Percentiles rank a stretch among this genome's conserved stretches.
These are phyloP conservation scores for Nannizziopsis arthrosporioides DNA, from an alignment of 2,329 filamentous ascomycete species.

Conservation along the genomic window DNA sequence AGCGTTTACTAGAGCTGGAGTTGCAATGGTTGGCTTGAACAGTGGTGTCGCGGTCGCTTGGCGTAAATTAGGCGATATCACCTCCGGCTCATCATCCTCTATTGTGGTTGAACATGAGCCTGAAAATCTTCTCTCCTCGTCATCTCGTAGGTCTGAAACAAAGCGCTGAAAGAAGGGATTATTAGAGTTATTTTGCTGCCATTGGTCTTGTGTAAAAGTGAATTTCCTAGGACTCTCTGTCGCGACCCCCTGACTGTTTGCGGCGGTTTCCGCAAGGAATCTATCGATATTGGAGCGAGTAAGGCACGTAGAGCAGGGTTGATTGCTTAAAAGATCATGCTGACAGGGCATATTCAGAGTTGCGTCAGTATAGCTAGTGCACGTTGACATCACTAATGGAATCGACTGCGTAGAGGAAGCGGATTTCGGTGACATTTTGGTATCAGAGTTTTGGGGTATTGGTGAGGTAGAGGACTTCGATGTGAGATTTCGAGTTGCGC, in stretches of 20 bases:
- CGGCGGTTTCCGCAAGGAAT: constrained; percentile 6
- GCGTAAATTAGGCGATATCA: constrained; percentile 22
- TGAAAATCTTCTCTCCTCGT: constrained; percentile 12
- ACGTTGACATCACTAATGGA: constrained; percentile 15
- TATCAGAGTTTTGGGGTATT: background rate
- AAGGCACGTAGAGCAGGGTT: constrained; percentile 7
- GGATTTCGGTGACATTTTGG: constrained; percentile 13
- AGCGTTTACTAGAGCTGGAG: constrained; percentile 8
- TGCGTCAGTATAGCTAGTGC: background rate
- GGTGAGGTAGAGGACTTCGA: background rate
- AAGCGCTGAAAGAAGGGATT: constrained; percentile 19
- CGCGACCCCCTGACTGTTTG: constrained; percentile 33
- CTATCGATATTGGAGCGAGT: constrained; percentile 18
- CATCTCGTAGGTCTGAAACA: constrained; percentile 15
- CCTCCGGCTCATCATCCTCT: constrained; percentile 22
- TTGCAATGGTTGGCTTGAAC: constrained; percentile 15
- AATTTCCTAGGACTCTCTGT: constrained; percentile 31
- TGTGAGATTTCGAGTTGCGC: constrained; percentile 1
- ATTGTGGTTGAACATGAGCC: constrained; percentile 20
- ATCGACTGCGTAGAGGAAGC: constrained; percentile 15
- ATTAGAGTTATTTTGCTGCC: constrained; percentile 7
- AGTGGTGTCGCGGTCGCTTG: constrained; percentile 22
- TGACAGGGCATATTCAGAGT: constrained; percentile 1
- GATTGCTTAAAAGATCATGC: constrained; percentile 7
- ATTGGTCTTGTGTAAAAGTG: constrained; percentile 12